Evolutionary conservation across 192 early-diverging fungal genomes (phyloP), one percentile per base, ranked within the genome.

Genomic region (Coemansia sp.): DNA sequence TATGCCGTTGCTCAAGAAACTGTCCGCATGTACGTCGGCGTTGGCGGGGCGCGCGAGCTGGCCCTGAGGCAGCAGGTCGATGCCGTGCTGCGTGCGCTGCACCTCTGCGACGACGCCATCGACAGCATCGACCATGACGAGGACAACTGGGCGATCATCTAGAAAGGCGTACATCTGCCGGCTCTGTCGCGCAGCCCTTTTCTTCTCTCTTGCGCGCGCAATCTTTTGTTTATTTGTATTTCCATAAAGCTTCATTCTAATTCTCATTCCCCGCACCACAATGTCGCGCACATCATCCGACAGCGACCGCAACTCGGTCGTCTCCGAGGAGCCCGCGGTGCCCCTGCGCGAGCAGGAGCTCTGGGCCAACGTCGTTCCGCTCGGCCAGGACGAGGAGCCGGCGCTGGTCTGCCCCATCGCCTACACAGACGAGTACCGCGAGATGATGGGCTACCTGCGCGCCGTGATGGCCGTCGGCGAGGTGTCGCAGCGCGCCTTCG

Each of bases 391-490:
- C 26, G 67, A 77, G 22, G 63, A 55, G 33, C 19, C 28, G 22
- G 23, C 45, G 33, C 47, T 63, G 5, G 33, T 77, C 30, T 69
- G 73, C 36, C 64, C 67, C 4, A 77, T 77, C 18, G 67, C 67
- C 2, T 77, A 77, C 39, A 63, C 66, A 1, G 67, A 71, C 53
- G 59, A 66, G 23, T 77, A 71, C 55, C 39, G 46, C 19, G 67
- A 69, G 35, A 45, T 62, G 51, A 98, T 96, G 88, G 81, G 81
- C 66, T 91, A 89, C 63, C 88, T 97, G 66, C 83, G 94, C 8
- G 93, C 93, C 0, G 77, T 93, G 28, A 71, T 81, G 35, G 54
- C 57, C 26, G 58, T 60, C n/a, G 66, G 85, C 38, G 97, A 99
- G 70, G 60, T 77, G 27, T 87, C 84, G 3, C 63, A 86, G 37